phyloP scores from a whole-genome alignment of 148 eudicot species.

The Camellia japonica region DNA sequence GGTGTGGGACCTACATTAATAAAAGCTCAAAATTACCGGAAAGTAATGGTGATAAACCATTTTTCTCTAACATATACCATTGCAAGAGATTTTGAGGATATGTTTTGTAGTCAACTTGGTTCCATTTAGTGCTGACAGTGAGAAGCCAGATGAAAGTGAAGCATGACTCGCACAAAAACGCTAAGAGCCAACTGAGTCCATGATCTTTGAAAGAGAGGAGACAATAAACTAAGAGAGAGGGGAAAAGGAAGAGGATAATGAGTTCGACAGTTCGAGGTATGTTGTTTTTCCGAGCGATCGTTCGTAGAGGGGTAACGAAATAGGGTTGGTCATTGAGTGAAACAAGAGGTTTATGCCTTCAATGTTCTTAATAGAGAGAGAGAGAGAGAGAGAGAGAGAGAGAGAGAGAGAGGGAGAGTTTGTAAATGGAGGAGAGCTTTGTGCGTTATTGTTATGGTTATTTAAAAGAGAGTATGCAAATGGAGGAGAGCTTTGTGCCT shows the following conservation, averaged over 20 bases:
- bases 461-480: no score
- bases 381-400: no score
- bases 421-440: no score
- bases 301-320: slow-evolving; percentile 17
- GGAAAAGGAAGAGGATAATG: slow-evolving; percentile 17
- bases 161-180: slow-evolving; percentile 30
- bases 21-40: no score
- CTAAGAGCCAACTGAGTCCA: slow-evolving; percentile 29
- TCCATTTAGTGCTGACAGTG: slow-evolving; percentile 26
- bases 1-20: no score
- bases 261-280: slow-evolving; percentile 19
- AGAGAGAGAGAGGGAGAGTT: no score
- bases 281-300: slow-evolving; percentile 1
- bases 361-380: no score
- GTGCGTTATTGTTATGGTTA: no score
- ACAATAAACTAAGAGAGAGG: slow-evolving; percentile 21
- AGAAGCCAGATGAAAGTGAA: slow-evolving; percentile 29
- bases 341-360: no score
- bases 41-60: no score
- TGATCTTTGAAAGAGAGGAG: slow-evolving; percentile 17
- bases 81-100: slow-evolving; percentile 26
- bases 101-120: slow-evolving; percentile 10
- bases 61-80: no score
- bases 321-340: slow-evolving; percentile 2
- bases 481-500: no score